Conservation (phyloP, 2,329 filamentous ascomycete species). For the Aspergillus unguis region DNA sequence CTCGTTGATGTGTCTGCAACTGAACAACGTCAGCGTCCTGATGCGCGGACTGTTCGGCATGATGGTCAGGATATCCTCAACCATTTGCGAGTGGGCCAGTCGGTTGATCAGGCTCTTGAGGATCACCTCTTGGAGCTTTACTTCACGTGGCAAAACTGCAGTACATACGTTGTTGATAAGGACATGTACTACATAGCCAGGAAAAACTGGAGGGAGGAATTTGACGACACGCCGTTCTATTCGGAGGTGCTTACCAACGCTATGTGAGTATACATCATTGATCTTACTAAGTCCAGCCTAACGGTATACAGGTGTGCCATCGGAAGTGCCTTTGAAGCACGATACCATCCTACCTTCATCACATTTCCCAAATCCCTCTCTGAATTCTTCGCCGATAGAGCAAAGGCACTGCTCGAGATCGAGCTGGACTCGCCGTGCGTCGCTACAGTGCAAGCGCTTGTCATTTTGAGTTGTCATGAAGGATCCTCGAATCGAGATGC, state of each 20-base stretch:
- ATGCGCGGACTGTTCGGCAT: constrained; percentile 38
- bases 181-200: constrained; percentile 38
- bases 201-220: constrained; percentile 33
- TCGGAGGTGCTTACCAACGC: constrained; percentile 43
- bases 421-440: constrained; percentile 44
- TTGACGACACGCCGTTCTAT: constrained; percentile 40
- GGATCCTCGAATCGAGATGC: constrained; percentile 35
- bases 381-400: constrained; percentile 38
- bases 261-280: constrained; percentile 26
- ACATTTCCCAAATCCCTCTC: constrained; percentile 34
- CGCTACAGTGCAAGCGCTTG: constrained; percentile 44
- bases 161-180: constrained; percentile 46
- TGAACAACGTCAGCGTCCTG: constrained; percentile 18
- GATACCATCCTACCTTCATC: constrained; percentile 30
- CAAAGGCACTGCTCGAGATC: constrained; percentile 41
- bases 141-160: constrained; percentile 50
- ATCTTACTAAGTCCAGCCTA: neutral
- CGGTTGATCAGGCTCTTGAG: constrained; percentile 41
- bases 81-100: constrained; percentile 41
- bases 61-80: constrained; percentile 42
- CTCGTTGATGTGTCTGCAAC: constrained; percentile 38
- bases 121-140: constrained; percentile 46
- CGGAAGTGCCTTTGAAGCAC: constrained; percentile 31
- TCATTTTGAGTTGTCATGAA: constrained; percentile 42
- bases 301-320: constrained; percentile 10